Base-by-base conservation (phyloP, 139 green algal genomes). In the Tetradesmus lagerheimii region DNA sequence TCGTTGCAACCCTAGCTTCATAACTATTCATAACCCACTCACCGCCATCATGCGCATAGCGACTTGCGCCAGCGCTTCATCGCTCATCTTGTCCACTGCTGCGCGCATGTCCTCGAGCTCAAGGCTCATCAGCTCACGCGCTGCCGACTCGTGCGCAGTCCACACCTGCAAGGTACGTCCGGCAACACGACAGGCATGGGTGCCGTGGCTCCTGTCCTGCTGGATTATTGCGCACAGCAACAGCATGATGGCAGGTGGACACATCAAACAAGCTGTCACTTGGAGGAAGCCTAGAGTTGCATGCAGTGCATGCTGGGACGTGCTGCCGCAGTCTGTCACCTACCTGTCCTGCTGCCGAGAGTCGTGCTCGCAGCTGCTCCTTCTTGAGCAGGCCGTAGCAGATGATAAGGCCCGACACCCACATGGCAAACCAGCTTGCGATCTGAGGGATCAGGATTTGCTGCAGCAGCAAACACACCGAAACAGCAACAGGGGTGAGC, bases 401-500 rank as follows among this genome's bases (percentile, higher is more conserved):
- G 15, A 95, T 47, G 23, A 95, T 45, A 39, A 93, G 67, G 16
- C 45, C 64, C 0, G 66, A 77, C 2, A 76, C 6, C 92, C 92
- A 95, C 92, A 95, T 95, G 6, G 39, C 31, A 31, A 85, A 34
- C 92, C 93, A 95, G 80, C 91, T 91, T 43, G 89, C 50, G 41
- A 89, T 77, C 37, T 92, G 92, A 64, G 92, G 92, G n/a, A 84
- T 31, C 47, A 92, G 77, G 81, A 94, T 89, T 79, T 90, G 62
- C 90, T 93, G 84, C 77, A 90, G 14, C 31, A 27, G 50, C 14
- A 23, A 35, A 77, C 12, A 80, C 5, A 62, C 12, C 4, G 41
- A 39, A 1, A 38, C 20, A 25, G 35, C 23, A 23, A 25, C n/a
- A 82, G 37, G 1, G n/a, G 31, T 62, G 12, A 62, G 43, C 43